Evolutionary conservation across 2,329 filamentous ascomycete species (phyloP), one percentile per base, ranked within the genome.

Genomic region (Pestalotiopsis sp.): DNA sequence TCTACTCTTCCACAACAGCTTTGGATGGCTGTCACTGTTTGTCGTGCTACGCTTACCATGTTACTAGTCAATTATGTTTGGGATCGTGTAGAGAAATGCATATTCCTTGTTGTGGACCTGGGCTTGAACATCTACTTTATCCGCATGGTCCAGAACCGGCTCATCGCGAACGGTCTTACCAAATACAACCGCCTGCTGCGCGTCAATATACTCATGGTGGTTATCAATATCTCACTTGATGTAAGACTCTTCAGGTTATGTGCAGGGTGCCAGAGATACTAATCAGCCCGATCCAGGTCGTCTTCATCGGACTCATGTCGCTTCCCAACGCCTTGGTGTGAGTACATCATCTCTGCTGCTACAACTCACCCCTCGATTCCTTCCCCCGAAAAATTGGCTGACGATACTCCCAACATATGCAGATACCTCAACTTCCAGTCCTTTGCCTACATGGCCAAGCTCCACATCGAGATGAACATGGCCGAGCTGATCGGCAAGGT

Each of bases 401-500:
- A n/a, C 31, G 9, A 62, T 14, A 1, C 9, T 63, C 6, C 4
- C n/a, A 6, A 4, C 27, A n/a, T 2, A 41, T 31, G 7, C 39
- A 68, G 61, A 14, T 83, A 82, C 71, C 79, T 82, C 25, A 81
- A 82, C 71, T 81, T 83, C 72, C 80, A 82, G 65, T 81, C 81
- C 1, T 75, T 83, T 5, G 81, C 80, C 13, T 83, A 83, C 72
- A 75, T 82, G 14, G 79, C 82, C 65, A 83, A 83, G 68, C 76
- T 83, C 52, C 80, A 83, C 71, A 83, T 83, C 70, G 81, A 83
- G 71, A 81, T 83, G 78, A 78, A 76, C 36, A 83, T 83, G 81
- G 80, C 81, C 69, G 79, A 80, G 68, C 78, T 83, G 20, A 83
- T 83, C 72, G 79, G 69, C 58, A 78, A 77, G 69, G 71, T 76